A percentile compares a stretch with the other conserved stretches of the same genome.
phyloP scores from a whole-genome alignment of 306 rosid genomes.

The Crotalaria pallida region DNA sequence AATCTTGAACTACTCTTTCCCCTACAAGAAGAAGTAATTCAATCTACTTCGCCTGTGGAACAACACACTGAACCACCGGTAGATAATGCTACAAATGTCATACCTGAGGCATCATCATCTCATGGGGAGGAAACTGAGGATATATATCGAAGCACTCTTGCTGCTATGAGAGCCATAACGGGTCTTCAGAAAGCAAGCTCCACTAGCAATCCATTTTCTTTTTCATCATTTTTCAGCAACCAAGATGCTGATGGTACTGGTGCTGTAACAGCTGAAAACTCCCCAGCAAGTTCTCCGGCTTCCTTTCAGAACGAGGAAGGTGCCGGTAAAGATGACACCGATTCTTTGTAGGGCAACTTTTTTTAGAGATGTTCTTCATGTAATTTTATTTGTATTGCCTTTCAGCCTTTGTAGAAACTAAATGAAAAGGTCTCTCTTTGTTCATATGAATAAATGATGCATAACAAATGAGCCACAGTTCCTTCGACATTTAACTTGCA shows the following conservation, averaged over 20 bases:
- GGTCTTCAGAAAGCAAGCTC: constrained; percentile 87
- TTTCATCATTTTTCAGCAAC: constrained; percentile 56
- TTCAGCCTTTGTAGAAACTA: constrained; percentile 21
- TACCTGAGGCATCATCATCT: constrained; percentile 41
- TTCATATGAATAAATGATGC: constrained; percentile 17
- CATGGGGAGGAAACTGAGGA: constrained; percentile 59
- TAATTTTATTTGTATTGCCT: constrained; percentile 22
- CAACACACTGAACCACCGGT: constrained; percentile 19
- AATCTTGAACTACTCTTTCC: constrained; percentile 94
- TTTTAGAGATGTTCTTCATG: background rate
- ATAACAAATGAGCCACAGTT: background rate
- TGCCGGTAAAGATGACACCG: constrained; percentile 29
- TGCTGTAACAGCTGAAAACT: constrained; percentile 75
- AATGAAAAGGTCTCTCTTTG: constrained; percentile 18
- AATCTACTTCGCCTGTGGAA: constrained; percentile 40
- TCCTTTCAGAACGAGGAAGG: constrained; percentile 37
- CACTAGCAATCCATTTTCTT: constrained; percentile 72
- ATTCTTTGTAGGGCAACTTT: constrained; percentile 24
- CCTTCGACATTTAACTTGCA: constrained; percentile 14
- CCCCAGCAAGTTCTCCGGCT: constrained; percentile 59
- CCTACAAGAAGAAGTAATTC: constrained; percentile 75
- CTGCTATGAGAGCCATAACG: constrained; percentile 81
- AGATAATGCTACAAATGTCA: constrained; percentile 15
- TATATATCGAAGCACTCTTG: constrained; percentile 73
- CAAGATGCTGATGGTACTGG: constrained; percentile 72